Evolutionary conservation across 2,329 filamentous ascomycete species (phyloP).

Genomic region (Tolypocladium cylindrosporum): DNA sequence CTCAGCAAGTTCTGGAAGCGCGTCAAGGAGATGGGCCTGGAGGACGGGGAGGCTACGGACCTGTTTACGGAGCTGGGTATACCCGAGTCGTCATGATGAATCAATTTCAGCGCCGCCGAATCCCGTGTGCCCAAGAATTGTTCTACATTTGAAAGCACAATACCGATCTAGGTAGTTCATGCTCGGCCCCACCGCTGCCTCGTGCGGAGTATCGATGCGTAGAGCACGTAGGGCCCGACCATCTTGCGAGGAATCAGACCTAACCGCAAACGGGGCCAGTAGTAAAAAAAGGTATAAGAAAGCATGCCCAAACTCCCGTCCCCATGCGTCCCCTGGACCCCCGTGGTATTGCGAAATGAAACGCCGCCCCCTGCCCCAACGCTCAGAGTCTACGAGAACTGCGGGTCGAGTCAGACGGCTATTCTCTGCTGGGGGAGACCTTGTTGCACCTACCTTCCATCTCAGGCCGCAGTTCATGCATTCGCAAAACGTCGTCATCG

Average conservation of each 20-base stretch:
- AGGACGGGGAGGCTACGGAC: slow-evolving; percentile 41
- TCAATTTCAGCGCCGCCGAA: not conserved
- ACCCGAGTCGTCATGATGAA: not conserved
- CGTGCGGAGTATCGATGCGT: not conserved
- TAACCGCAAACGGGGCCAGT: not conserved
- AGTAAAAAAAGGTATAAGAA: not conserved
- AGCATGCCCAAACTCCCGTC: slow-evolving; percentile 1
- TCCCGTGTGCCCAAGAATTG: not conserved
- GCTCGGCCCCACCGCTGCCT: not conserved
- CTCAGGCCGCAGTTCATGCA: slow-evolving; percentile 60
- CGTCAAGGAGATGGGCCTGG: slow-evolving; percentile 57
- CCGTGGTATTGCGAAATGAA: slow-evolving; percentile 7
- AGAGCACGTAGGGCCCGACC: not conserved
- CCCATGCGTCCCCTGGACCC: not conserved
- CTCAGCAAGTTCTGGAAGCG: slow-evolving; percentile 78
- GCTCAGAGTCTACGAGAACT: slow-evolving; percentile 13
- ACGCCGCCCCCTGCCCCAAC: slow-evolving; percentile 5
- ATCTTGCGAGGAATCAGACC: not conserved
- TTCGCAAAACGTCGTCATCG: slow-evolving; percentile 70
- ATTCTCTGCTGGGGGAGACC: not conserved
- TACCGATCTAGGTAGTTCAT: not conserved
- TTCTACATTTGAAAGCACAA: not conserved
- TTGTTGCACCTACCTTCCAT: slow-evolving; percentile 51
- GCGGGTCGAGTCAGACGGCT: not conserved
- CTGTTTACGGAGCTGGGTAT: slow-evolving; percentile 42